Evolutionary conservation across 2,329 filamentous ascomycete genomes (phyloP).

Genomic region (Tolypocladium capitatum): DNA sequence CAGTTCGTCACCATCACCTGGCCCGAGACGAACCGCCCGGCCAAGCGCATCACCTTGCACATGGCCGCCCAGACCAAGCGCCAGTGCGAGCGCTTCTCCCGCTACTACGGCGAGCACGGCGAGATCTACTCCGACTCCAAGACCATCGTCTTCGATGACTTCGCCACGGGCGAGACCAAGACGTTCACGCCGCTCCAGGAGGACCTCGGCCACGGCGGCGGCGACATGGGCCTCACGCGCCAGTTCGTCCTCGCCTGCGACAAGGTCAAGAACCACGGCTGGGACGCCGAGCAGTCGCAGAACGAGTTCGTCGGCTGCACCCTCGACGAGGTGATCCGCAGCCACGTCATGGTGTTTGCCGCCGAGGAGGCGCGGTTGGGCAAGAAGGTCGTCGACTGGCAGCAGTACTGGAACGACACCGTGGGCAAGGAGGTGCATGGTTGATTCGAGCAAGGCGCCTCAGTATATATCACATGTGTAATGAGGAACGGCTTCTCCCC

Average conservation of each 20-base stretch:
- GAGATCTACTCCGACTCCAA: conserved; percentile 77
- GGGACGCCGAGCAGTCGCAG: conserved; percentile 60
- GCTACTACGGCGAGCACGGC: conserved; percentile 75
- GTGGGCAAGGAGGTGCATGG: conserved; percentile 12
- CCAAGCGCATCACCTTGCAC: conserved; percentile 82
- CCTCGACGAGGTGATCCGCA: conserved; percentile 74
- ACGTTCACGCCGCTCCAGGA: conserved; percentile 18
- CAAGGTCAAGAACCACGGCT: conserved; percentile 57
- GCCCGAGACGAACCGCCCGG: conserved; percentile 54
- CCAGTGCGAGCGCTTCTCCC: conserved; percentile 73
- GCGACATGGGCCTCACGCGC: conserved; percentile 47
- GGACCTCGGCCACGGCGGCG: conserved; percentile 26
- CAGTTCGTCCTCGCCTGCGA: conserved; percentile 77
- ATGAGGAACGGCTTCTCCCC: neutral
- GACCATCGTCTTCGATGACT: conserved; percentile 60
- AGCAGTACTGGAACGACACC: conserved; percentile 53
- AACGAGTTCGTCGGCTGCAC: conserved; percentile 64
- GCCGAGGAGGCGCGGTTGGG: conserved; percentile 72
- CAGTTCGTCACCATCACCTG: conserved; percentile 80
- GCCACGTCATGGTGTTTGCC: conserved; percentile 86
- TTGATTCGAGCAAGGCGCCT: neutral
- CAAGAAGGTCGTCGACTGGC: conserved; percentile 61
- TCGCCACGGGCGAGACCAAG: conserved; percentile 20
- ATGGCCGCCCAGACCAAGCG: conserved; percentile 87
- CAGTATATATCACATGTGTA: neutral